Base-by-base conservation (phyloP, 2,329 filamentous ascomycete species). In the Verticillium albo-atrum region DNA sequence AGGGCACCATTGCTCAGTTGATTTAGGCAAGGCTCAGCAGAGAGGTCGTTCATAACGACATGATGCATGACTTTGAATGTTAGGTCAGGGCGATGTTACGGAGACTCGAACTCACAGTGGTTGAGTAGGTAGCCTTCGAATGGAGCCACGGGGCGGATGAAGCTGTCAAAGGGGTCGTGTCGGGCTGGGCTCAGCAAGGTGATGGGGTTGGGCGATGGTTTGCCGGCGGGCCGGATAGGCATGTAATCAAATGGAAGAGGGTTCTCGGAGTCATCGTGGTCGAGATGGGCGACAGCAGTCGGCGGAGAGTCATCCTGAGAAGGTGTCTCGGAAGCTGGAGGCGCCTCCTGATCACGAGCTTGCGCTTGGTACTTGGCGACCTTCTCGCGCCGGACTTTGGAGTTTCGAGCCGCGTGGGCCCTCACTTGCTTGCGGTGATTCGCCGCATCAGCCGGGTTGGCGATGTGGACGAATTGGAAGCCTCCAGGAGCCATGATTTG, bases 401-500 rank as follows among this genome's bases (percentile, higher is more conserved):
- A 25, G 50, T 63, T 61, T 5, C 63, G 57, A 9, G 66, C 66
- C 1, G 66, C 66, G 15, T 67, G 66, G 2, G 65, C 63, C 17
- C 66, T 61, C 27, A 68, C 65, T 20, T 61, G 53, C 17, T 54
- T 59, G 17, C 58, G 61, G 57, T 62, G 62, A 0, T 35, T 34
- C 6, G 57, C 55, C 10, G 56, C 58, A 12, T 65, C 63, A 47
- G 23, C 52, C 9, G 66, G 63, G 17, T 62, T 57, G 2, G 63
- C 60, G 15, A 67, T 55, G 10, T 61, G 62, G 30, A 66, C 61
- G 53, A 66, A 68, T n/a, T 61, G 58, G 25, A 67, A 62, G 17
- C 28, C 56, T 6, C 53, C 58, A 3, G 54, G 20, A 14, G 54
- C 30, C 54, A 35, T 55, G 28, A 9, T 27, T n/a, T 30, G 20